phyloP scores from a whole-genome alignment of 2,329 filamentous ascomycete species.

The Hymenoscyphus fructigenus region DNA sequence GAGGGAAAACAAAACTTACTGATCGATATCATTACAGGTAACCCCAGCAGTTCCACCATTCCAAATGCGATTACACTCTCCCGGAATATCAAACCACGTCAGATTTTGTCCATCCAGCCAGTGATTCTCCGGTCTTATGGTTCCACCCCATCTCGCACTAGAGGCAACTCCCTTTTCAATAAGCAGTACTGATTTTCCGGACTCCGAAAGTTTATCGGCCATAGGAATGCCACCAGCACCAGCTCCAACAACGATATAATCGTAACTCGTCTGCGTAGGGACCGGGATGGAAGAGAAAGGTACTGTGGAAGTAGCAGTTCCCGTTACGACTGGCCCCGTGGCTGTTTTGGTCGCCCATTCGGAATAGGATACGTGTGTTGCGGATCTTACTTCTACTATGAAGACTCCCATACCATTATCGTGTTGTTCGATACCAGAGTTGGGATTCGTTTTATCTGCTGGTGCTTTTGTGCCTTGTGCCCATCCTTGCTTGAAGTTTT shows the following conservation, averaged over 20 bases:
- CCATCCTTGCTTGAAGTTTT: slow-evolving; percentile 53
- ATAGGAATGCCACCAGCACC: slow-evolving; percentile 54
- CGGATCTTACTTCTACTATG: slow-evolving; percentile 44
- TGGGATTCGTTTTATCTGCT: slow-evolving; percentile 43
- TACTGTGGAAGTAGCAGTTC: slow-evolving; percentile 44
- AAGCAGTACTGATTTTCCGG: slow-evolving; percentile 63
- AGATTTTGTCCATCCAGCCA: slow-evolving; percentile 62
- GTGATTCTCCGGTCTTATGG: slow-evolving; percentile 41
- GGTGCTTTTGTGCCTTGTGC: slow-evolving; percentile 47
- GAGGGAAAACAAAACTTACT: slow-evolving; percentile 6
- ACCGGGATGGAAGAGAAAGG: slow-evolving; percentile 47
- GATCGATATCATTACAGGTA: slow-evolving; percentile 67
- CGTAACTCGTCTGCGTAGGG: slow-evolving; percentile 48
- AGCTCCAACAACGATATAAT: slow-evolving; percentile 55
- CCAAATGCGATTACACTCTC: slow-evolving; percentile 66
- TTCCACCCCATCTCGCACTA: slow-evolving; percentile 62
- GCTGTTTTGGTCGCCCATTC: slow-evolving; percentile 34
- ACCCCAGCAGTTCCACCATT: slow-evolving; percentile 42
- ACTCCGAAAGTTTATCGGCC: slow-evolving; percentile 57
- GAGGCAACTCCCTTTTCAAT: slow-evolving; percentile 61
- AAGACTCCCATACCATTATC: slow-evolving; percentile 56
- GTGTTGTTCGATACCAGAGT: slow-evolving; percentile 52
- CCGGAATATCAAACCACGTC: slow-evolving; percentile 70
- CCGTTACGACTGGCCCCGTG: slow-evolving; percentile 24
- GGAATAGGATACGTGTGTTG: slow-evolving; percentile 41